A percentile compares a stretch with the other conserved stretches of the same genome.
These are phyloP conservation scores for Nowakowskiella sp. DNA, from an alignment of 192 early-diverging fungal species.

Conservation along the genomic window DNA sequence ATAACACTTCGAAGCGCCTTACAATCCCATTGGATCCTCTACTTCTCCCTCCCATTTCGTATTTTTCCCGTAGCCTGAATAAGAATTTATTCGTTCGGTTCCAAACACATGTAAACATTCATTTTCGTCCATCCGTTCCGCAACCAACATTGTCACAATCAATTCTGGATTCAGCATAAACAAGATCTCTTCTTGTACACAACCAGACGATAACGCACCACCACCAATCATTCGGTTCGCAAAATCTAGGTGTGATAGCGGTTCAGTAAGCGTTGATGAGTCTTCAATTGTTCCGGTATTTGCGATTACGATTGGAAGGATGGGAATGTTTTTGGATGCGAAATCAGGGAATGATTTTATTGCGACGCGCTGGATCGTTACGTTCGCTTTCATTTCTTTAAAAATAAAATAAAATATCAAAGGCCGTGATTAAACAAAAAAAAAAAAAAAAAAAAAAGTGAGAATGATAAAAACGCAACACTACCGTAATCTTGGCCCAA, in stretches of 20 bases:
- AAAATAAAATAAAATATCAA: neutral
- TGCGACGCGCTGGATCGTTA: slow-evolving; percentile 27
- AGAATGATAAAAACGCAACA: too few relatives aligned
- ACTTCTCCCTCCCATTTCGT: slow-evolving; percentile 23
- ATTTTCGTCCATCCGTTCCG: slow-evolving; percentile 23
- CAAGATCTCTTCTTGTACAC: slow-evolving; percentile 44
- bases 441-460: too few relatives aligned
- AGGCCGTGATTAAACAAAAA: slow-evolving; percentile 1
- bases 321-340: neutral
- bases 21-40: slow-evolving; percentile 15
- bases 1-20: neutral
- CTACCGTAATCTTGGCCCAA: slow-evolving; percentile 11
- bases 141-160: slow-evolving; percentile 31
- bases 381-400: slow-evolving; percentile 14
- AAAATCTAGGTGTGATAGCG: slow-evolving; percentile 35
- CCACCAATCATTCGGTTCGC: slow-evolving; percentile 44
- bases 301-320: slow-evolving; percentile 8
- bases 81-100: slow-evolving; percentile 30
- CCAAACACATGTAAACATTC: slow-evolving; percentile 34
- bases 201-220: slow-evolving; percentile 18
- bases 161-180: slow-evolving; percentile 43
- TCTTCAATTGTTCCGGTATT: slow-evolving; percentile 37
- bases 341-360: slow-evolving; percentile 20
- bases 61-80: slow-evolving; percentile 31
- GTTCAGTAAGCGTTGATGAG: too few relatives aligned